Evolutionary conservation across 2,329 filamentous ascomycete species (phyloP).

Genomic region (Colletotrichum lini): DNA sequence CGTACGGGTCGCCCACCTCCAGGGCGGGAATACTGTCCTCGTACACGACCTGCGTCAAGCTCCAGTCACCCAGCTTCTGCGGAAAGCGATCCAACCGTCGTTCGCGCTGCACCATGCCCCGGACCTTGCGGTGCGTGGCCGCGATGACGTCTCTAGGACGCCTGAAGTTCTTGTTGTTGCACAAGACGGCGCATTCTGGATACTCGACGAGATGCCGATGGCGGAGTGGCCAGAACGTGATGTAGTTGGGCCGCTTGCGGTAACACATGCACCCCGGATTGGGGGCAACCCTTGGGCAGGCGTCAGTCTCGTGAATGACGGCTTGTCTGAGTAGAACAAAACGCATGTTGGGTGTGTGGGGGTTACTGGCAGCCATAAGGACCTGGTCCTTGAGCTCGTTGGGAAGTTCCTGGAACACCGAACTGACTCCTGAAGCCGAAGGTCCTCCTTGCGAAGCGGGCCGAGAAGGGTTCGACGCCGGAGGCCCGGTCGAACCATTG

Average conservation of each 20-base stretch:
- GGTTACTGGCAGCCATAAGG: neutral
- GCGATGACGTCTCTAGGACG: neutral
- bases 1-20: conserved; percentile 22
- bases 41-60: conserved; percentile 6
- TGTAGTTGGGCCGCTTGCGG: conserved; percentile 1
- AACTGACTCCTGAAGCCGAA: too few species aligned
- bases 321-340: conserved; percentile 23
- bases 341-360: conserved; percentile 5
- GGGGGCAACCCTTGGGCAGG: neutral
- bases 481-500: too few species aligned
- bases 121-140: neutral
- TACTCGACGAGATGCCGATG: neutral
- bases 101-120: neutral
- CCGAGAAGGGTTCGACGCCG: too few species aligned
- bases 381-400: neutral
- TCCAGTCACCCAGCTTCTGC: conserved; percentile 15
- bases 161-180: neutral
- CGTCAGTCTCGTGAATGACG: neutral
- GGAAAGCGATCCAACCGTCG: neutral
- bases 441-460: neutral
- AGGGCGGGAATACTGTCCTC: neutral
- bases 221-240: conserved; percentile 27
- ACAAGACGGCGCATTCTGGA: neutral
- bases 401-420: neutral
- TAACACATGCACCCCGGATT: neutral